Evolutionary conservation across 345 rosid genomes (phyloP), one percentile per base, ranked within the genome.

Genomic region (Moricandia arvensis): DNA sequence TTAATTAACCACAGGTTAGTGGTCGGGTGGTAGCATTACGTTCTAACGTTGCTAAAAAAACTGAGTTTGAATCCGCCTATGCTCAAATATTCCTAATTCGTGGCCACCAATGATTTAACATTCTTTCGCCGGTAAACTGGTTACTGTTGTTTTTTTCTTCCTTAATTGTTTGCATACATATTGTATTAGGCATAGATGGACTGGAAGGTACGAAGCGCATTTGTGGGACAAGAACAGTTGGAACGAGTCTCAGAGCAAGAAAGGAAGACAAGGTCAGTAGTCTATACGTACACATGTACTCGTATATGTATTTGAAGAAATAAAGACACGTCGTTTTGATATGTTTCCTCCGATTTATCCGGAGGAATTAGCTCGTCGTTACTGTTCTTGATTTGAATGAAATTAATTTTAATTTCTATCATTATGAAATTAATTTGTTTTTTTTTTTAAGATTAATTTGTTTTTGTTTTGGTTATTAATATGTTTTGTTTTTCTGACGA

Each of bases 221-320:
- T 72, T 91, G 73, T 87, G 95, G 97, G 95, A 91, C 47, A 91
- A 89, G 83, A 88, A 88, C 59, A 83, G 93, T 82, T 91, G 97
- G 95, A 91, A 89, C 71, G 95, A 86, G 58, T 81, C 95, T 3
- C 95, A 89, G 49, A 87, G 74, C 83, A 91, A 89, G 82, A 91
- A 89, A 87, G 97, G 97, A 59, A 59, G 93, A 75, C 97, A 91
- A 88, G 97, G 97, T 86, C 77, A 37, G 59, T 78, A 37, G 38
- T 78, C 59, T 59, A 26, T 34, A 41, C 34, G 21, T 15, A 15
- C 26, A 38, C n/a, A 13, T 8, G 16, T 6, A 24, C 43, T 2
- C 12, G 1, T 11, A 2, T 60, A 8, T 33, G 41, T 33, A 15
- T 24, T 8, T 41, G 34, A 41, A 8, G 37, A 1, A 38, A 43